A percentile compares a stretch with the other conserved stretches of the same genome.
phyloP scores from a whole-genome alignment of 768 basidiomycete genomes.

The Suillus placidus region DNA sequence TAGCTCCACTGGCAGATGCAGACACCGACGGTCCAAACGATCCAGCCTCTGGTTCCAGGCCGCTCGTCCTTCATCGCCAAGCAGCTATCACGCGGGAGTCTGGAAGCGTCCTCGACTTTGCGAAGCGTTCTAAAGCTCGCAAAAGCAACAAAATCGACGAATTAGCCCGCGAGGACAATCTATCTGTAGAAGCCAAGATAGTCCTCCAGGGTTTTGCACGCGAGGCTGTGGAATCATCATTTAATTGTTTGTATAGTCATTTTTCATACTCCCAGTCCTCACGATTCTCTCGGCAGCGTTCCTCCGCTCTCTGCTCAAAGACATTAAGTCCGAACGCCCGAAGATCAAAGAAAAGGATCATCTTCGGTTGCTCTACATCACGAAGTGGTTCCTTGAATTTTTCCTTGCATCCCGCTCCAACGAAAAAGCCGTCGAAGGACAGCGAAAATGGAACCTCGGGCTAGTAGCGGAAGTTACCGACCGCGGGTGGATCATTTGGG shows the following conservation, averaged over 20 bases:
- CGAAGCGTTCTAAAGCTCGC: slow-evolving; percentile 61
- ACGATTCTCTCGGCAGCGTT: slow-evolving; percentile 61
- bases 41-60: slow-evolving; percentile 39
- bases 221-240: slow-evolving; percentile 79
- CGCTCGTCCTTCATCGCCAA: slow-evolving; percentile 85
- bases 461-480: slow-evolving; percentile 86
- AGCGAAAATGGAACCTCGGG: slow-evolving; percentile 62
- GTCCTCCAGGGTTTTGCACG: slow-evolving; percentile 70
- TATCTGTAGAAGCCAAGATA: slow-evolving; percentile 63
- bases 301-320: slow-evolving; percentile 81
- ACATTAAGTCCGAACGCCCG: slow-evolving; percentile 89
- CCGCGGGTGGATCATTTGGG: slow-evolving; percentile 87
- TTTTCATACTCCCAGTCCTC: slow-evolving; percentile 19
- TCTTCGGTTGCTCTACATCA: slow-evolving; percentile 81
- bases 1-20: slow-evolving; percentile 21
- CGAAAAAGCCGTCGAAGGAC: slow-evolving; percentile 34
- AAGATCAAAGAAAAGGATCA: slow-evolving; percentile 97
- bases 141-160: slow-evolving; percentile 68
- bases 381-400: slow-evolving; percentile 92
- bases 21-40: slow-evolving; percentile 17
- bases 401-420: slow-evolving; percentile 60
- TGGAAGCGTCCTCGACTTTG: slow-evolving; percentile 70
- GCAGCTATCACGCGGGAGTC: slow-evolving; percentile 74
- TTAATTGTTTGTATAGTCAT: slow-evolving; percentile 71
- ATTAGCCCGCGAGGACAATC: slow-evolving; percentile 65